Base-by-base conservation (phyloP, 805 yeast species). In the Suhomyces xylopsoci region DNA sequence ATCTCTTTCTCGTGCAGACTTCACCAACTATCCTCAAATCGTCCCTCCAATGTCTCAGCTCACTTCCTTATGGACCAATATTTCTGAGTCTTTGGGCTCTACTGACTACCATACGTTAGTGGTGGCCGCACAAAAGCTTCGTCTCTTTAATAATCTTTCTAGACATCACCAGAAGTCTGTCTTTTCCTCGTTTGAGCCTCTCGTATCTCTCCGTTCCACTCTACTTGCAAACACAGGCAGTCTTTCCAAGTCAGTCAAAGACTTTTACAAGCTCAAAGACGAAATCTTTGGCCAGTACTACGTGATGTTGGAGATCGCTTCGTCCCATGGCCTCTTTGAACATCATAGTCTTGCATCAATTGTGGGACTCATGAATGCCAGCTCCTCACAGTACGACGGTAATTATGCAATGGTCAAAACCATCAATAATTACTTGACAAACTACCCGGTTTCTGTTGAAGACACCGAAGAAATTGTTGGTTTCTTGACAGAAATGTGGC, bases 401-500 rank as follows among this genome's bases (percentile, higher is more conserved):
- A 69, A 73, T 47, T 36, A 55, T 5, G 60, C 70, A 5, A 60
- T 69, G 46, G 62, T 65, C 5, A 41, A 54, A 10, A 53, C 67
- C 3, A 50, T 70, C 20, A 25, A 52, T 26, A 19, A 47, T 2
- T 55, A 60, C 19, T 51, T 70, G 15, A n/a, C 7, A 3, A 17
- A 20, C 3, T 30, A 51, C 6, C 56, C 50, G 1, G 41, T 54
- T 7, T 22, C 61, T 1, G 50, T 57, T 1, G 52, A 55, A 1
- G 30, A 15, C 2, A 10, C 15, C 20, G 30, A 47, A 15, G 28
- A 26, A 3, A 51, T 80, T 19, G 63, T 73, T 14, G 68, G 65
- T 2, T 67, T 76, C 15, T 53, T 81, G 42, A 60, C 67, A 1
- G 61, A 66, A 0, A 72, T 87, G 17, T 89, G 96, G 94, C 69